Percentiles rank a stretch among this genome's conserved stretches.
phyloP scores from a whole-genome alignment of 2,329 filamentous ascomycete genomes.

The Pseudohalonectria lignicola region DNA sequence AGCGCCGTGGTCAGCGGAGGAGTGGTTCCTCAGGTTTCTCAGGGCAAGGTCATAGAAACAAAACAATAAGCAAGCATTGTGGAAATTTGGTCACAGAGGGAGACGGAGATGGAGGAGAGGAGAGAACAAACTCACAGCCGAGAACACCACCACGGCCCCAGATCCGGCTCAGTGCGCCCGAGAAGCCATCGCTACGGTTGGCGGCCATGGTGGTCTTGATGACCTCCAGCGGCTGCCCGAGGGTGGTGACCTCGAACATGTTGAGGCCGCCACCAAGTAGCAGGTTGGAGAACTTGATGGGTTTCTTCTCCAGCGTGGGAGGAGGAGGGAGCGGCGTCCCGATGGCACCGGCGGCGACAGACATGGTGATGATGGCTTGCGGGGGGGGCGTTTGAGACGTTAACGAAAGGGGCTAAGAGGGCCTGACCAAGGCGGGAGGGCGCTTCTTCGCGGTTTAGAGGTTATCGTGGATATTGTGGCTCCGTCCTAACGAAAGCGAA shows the following conservation, averaged over 20 bases:
- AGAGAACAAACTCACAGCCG: conserved; percentile 61
- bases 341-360: conserved; percentile 43
- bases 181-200: conserved; percentile 82
- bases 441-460: conserved; percentile 70
- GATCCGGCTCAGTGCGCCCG: conserved; percentile 69
- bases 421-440: conserved; percentile 97
- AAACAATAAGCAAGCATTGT: not conserved
- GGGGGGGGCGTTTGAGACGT: conserved; percentile 13
- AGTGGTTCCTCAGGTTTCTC: no score
- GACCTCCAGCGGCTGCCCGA: conserved; percentile 83
- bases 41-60: not conserved
- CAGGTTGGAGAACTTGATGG: conserved; percentile 99
- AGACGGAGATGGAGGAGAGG: not conserved
- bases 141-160: conserved; percentile 89
- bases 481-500: conserved; percentile 10
- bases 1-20: not conserved
- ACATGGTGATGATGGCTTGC: conserved; percentile 48
- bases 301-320: conserved; percentile 84
- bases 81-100: not conserved
- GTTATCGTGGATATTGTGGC: conserved; percentile 7
- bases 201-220: conserved; percentile 99
- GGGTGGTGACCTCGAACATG: conserved; percentile 74
- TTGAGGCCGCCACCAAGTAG: conserved; percentile 88
- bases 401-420: conserved; percentile 41
- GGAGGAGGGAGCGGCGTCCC: conserved; percentile 32